phyloP scores from a whole-genome alignment of 805 yeast species.

The Ogataea thermomethanolica region DNA sequence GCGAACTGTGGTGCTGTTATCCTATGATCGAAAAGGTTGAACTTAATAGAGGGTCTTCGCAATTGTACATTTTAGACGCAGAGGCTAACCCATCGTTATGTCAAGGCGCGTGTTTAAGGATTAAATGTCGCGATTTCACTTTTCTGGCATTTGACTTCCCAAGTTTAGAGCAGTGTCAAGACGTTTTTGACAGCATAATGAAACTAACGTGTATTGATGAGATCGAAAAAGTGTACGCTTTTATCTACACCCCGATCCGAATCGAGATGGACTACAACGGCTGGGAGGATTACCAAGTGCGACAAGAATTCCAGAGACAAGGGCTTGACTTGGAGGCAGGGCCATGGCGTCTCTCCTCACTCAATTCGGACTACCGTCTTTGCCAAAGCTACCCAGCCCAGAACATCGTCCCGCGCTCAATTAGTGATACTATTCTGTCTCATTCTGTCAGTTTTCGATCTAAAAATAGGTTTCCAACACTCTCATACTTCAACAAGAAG shows the following conservation, averaged over 20 bases:
- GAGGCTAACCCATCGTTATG: conserved; percentile 19
- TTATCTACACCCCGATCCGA: conserved; percentile 69
- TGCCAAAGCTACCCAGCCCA: conserved; percentile 72
- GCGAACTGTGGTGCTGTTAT: conserved; percentile 90
- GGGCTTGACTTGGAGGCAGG: conserved; percentile 37
- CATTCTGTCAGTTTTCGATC: conserved; percentile 87
- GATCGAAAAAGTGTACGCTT: conserved; percentile 71
- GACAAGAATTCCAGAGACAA: conserved; percentile 68
- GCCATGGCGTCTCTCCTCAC: conserved; percentile 64
- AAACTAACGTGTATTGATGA: conserved; percentile 55
- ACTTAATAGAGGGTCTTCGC: conserved; percentile 53
- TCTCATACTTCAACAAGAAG: conserved; percentile 68
- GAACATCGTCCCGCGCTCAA: conserved; percentile 67
- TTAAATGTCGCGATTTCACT: conserved; percentile 83
- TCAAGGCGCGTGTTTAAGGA: conserved; percentile 53
- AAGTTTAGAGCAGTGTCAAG: conserved; percentile 55
- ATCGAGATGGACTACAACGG: conserved; percentile 62
- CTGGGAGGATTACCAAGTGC: conserved; percentile 68
- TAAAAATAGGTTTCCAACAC: conserved; percentile 76
- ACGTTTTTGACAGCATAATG: conserved; percentile 70
- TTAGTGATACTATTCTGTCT: conserved; percentile 76
- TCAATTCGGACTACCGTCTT: conserved; percentile 63
- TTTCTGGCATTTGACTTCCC: conserved; percentile 73
- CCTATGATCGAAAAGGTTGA: conserved; percentile 71
- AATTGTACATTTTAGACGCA: conserved; percentile 19